These are phyloP conservation scores for Dendrobium catenatum DNA, from an alignment of 106 monocot genomes.

Conservation along the genomic window DNA sequence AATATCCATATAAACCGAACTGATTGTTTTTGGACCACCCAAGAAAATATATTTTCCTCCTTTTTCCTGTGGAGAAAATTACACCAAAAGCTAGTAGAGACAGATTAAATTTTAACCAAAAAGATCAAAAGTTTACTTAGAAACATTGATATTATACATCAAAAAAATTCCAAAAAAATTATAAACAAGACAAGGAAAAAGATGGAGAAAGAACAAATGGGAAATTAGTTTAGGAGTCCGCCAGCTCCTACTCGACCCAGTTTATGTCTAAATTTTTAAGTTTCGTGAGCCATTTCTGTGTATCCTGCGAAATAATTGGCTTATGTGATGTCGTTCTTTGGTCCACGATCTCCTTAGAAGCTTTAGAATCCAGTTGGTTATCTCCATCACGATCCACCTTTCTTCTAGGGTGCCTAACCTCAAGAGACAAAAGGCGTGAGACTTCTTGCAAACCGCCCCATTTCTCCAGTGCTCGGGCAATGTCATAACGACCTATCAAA, in stretches of 20 bases:
- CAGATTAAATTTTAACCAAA: too few relatives aligned
- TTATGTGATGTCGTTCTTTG: slow-evolving; percentile 22
- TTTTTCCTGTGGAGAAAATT: too few relatives aligned
- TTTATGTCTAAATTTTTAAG: slow-evolving; percentile 79
- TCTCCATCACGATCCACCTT: slow-evolving; percentile 13
- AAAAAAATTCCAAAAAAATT: background rate
- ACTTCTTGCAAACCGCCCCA: slow-evolving; percentile 97
- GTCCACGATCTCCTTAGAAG: slow-evolving; percentile 4
- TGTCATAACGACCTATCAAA: slow-evolving; percentile 72
- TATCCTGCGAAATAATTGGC: slow-evolving; percentile 49
- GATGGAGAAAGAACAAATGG: background rate
- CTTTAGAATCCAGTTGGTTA: slow-evolving; percentile 9
- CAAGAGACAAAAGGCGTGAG: slow-evolving; percentile 72
- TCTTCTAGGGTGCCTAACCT: slow-evolving; percentile 49
- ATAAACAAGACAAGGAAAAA: background rate
- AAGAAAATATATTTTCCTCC: too few relatives aligned
- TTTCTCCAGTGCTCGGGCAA: slow-evolving; percentile 94
- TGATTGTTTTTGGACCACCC: too few relatives aligned
- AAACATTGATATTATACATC: background rate
- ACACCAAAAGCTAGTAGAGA: too few relatives aligned
- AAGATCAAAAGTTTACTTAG: too few relatives aligned
- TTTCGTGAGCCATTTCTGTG: slow-evolving; percentile 79
- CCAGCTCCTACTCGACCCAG: slow-evolving; percentile 46
- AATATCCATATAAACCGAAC: too few relatives aligned
- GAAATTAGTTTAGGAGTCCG: background rate